Evolutionary conservation across 2,329 filamentous ascomycete genomes (phyloP), one percentile per base, ranked within the genome.

Genomic region (Dendrostoma leiphaemia): DNA sequence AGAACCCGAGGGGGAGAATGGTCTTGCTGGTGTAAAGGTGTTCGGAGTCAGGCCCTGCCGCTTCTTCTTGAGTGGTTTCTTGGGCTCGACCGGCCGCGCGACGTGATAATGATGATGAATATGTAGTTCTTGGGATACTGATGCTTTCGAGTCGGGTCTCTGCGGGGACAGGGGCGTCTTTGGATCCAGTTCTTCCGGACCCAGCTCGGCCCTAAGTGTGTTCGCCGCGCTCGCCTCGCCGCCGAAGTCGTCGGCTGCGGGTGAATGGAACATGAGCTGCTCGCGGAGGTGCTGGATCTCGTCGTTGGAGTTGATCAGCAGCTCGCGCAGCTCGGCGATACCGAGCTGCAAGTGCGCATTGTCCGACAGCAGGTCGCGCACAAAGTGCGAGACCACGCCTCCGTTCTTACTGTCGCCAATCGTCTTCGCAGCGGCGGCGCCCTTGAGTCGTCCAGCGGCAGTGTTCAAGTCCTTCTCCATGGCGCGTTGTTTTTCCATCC

Each of bases 71-170:
- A 85, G 90, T 8, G 82, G 75, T 56, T 85, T 85, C 61, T 82
- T 81, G 15, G 69, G 65, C 54, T 89, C 85, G 19, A 80, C 76
- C 67, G 84, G 86, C 50, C 80, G 73, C 1, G 84, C 74, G 10
- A 86, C 82, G 61, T 97, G 91, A 66, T 96, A 96, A 67, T 97
- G 93, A 64, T 97, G 92, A 65, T 97, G 93, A 43, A 97, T 89
- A 64, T 97, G 93, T 13, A 97, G 74, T 64, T 94, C 90, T 63
- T 90, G 88, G 0, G 88, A 86, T 3, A 81, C 61, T 17, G 69
- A 72, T 29, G 73, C 69, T 26, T 72, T 63, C 10, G 60, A 52
- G 21, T 61, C 60, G 21, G 51, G 31, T 17, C 23, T 54, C 34
- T 54, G 57, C 17, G 45, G 48, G 1, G 26, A 47, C 9, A 12